These are phyloP conservation scores for Neoarthrinium moseri DNA, from an alignment of 2,329 filamentous ascomycete species.

Conservation along the genomic window DNA sequence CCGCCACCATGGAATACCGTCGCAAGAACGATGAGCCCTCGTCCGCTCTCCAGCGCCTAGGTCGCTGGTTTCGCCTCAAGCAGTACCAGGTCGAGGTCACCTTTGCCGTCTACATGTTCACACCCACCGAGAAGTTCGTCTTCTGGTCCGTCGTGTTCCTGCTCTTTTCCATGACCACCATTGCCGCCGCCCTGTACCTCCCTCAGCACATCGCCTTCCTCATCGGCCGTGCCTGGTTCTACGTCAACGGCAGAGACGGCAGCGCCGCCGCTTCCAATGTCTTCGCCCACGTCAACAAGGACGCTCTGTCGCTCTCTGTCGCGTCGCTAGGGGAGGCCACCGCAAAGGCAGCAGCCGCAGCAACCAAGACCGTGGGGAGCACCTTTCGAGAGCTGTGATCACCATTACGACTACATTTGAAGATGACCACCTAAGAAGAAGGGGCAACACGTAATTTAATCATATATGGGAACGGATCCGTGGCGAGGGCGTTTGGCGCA, in stretches of 20 bases:
- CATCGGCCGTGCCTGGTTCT: constrained; percentile 86
- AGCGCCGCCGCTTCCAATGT: constrained; percentile 10
- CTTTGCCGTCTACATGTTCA: constrained; percentile 95
- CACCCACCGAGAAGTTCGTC: constrained; percentile 91
- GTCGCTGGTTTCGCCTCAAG: constrained; percentile 90
- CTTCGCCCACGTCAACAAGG: constrained; percentile 38
- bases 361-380: constrained; percentile 23
- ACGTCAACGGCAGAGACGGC: constrained; percentile 79
- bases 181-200: constrained; percentile 88
- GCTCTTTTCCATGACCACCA: constrained; percentile 79
- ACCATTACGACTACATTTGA: no score
- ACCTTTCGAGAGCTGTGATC: constrained; percentile 37
- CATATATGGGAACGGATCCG: not conserved
- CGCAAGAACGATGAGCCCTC: not conserved
- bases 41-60: constrained; percentile 49
- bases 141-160: constrained; percentile 95
- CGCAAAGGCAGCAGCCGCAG: constrained; percentile 24
- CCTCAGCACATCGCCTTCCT: constrained; percentile 86
- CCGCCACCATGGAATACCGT: constrained; percentile 6
- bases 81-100: constrained; percentile 98
- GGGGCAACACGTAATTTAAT: not conserved
- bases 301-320: constrained; percentile 38
- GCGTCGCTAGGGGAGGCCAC: constrained; percentile 20
- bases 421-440: not conserved
- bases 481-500: constrained; percentile 3